Percentiles rank a stretch among this genome's conserved stretches.
Evolutionary conservation across 805 yeast genomes (phyloP).

Genomic region (Hanseniaspora jakobsenii): DNA sequence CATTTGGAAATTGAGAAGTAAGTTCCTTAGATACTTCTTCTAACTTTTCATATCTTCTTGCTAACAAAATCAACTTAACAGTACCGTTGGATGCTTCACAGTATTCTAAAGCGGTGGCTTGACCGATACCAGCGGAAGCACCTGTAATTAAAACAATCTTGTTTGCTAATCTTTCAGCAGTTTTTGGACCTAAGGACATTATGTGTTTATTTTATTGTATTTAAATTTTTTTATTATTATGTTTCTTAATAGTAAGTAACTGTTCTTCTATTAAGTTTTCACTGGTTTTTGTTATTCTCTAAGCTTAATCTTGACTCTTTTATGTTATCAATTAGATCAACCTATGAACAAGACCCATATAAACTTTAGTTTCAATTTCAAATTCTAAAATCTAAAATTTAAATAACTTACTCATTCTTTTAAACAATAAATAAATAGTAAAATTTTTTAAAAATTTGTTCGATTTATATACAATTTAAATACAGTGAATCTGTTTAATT

Average conservation of each 20-base stretch:
- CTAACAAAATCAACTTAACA: slow-evolving; percentile 58
- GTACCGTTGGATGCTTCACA: slow-evolving; percentile 65
- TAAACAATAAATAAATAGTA: too few relatives aligned
- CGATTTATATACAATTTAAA: too few relatives aligned
- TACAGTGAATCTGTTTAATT: too few relatives aligned
- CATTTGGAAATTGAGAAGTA: slow-evolving; percentile 35
- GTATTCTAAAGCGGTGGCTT: slow-evolving; percentile 78
- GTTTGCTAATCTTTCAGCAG: slow-evolving; percentile 68
- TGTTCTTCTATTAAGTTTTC: too few relatives aligned
- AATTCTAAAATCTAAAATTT: too few relatives aligned
- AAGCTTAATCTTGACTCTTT: too few relatives aligned
- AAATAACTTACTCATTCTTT: too few relatives aligned
- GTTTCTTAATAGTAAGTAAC: neutral
- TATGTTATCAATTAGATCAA: too few relatives aligned
- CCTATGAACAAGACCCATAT: too few relatives aligned
- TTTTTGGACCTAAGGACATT: slow-evolving; percentile 60
- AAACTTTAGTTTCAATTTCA: too few relatives aligned
- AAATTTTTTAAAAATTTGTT: too few relatives aligned
- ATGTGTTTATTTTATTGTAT: neutral
- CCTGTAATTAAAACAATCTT: slow-evolving; percentile 85
- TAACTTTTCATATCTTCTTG: slow-evolving; percentile 61
- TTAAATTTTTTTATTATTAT: neutral
- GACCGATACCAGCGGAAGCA: slow-evolving; percentile 92
- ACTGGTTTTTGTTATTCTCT: too few relatives aligned
- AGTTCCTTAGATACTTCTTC: slow-evolving; percentile 39